Conservation (phyloP, 257 asterid species). For the Capsicum chinense region DNA sequence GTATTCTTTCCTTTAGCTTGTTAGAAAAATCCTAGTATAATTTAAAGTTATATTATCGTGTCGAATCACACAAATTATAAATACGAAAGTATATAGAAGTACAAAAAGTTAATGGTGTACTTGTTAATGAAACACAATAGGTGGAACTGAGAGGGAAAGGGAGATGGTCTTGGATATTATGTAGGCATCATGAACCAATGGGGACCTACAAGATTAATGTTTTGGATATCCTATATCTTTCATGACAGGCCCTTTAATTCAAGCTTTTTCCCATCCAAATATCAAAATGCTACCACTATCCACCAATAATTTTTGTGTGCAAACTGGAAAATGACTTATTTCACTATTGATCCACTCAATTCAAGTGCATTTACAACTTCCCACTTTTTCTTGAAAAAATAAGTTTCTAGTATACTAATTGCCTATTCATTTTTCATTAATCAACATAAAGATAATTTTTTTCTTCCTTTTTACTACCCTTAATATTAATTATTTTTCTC, state of each 20-base stretch:
- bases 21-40: too few relatives aligned
- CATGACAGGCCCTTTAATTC: neutral
- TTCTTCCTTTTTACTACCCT: too few relatives aligned
- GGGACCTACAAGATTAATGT: slow-evolving; percentile 29
- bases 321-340: neutral
- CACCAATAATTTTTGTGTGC: neutral
- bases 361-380: neutral
- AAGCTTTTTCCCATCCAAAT: neutral
- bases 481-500: too few relatives aligned
- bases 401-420: too few relatives aligned
- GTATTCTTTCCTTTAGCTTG: neutral
- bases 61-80: too few relatives aligned
- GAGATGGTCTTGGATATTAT: neutral
- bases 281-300: neutral
- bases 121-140: neutral
- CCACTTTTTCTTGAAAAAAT: neutral
- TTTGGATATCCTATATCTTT: slow-evolving; percentile 23
- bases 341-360: neutral
- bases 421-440: too few relatives aligned
- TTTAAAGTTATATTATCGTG: too few relatives aligned
- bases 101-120: neutral
- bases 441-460: too few relatives aligned
- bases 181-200: neutral
- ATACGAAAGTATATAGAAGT: neutral
- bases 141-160: slow-evolving; percentile 5